Evolutionary conservation across 495 filamentous ascomycete species (phyloP).

Genomic region (Neurospora hispaniola): DNA sequence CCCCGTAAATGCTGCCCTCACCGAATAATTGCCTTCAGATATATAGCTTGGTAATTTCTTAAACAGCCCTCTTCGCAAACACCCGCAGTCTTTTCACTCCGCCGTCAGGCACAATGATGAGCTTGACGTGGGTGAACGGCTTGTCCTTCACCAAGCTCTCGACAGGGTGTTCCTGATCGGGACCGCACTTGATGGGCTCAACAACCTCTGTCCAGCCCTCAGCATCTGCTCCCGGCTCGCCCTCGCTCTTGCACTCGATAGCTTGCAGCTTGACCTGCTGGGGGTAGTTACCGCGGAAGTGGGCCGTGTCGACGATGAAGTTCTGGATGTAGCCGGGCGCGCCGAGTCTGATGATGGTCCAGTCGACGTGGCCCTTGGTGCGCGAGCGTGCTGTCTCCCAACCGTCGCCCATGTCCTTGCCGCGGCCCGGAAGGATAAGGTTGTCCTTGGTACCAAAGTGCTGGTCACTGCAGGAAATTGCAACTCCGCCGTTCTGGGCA

Average conservation of each 20-base stretch:
- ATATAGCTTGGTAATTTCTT: not conserved
- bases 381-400: constrained; percentile 86
- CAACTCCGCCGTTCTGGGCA: constrained; percentile 70
- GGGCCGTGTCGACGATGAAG: constrained; percentile 76
- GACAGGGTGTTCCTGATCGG: constrained; percentile 78
- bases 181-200: constrained; percentile 53
- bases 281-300: constrained; percentile 86
- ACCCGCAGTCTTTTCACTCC: constrained; percentile 82
- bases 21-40: not conserved
- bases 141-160: constrained; percentile 40
- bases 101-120: constrained; percentile 86
- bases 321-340: constrained; percentile 57
- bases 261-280: constrained; percentile 63
- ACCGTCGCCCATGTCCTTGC: constrained; percentile 87
- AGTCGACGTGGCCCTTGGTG: constrained; percentile 69
- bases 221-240: constrained; percentile 48
- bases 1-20: not conserved
- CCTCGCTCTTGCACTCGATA: constrained; percentile 42
- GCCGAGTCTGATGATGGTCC: constrained; percentile 72
- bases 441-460: constrained; percentile 81
- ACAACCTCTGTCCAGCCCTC: constrained; percentile 62
- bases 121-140: constrained; percentile 68
- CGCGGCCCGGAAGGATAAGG: constrained; percentile 72
- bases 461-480: constrained; percentile 67
- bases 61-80: constrained; percentile 52